These are phyloP conservation scores for Annona cherimola DNA, from an alignment of 164 flowering plant genomes.

Conservation along the genomic window DNA sequence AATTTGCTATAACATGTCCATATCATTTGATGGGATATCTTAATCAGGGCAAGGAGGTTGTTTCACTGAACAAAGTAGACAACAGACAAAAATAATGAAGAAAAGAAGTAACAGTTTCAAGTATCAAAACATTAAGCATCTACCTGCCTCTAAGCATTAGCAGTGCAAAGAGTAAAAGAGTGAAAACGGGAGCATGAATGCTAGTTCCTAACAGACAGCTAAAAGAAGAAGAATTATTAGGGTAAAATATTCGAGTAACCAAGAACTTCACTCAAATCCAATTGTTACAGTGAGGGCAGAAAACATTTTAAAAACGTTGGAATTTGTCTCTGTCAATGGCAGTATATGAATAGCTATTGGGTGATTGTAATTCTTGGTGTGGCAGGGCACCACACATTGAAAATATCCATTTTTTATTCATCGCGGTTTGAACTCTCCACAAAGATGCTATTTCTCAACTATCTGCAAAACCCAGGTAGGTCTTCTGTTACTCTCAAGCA, in stretches of 20 bases:
- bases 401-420: not conserved
- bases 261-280: not conserved
- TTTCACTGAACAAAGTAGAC: too few species aligned
- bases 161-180: not conserved
- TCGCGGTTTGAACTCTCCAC: not conserved
- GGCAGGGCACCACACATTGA: not conserved
- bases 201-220: not conserved
- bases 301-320: not conserved
- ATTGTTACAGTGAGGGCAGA: not conserved
- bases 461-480: not conserved
- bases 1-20: too few species aligned
- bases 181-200: not conserved
- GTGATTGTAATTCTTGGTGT: not conserved
- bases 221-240: not conserved
- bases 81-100: not conserved
- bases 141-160: not conserved
- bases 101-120: not conserved
- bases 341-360: not conserved
- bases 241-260: not conserved
- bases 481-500: not conserved
- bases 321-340: not conserved
- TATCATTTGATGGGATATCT: too few species aligned
- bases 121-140: not conserved
- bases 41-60: too few species aligned
- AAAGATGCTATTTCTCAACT: not conserved